Evolutionary conservation across 257 asterid genomes (phyloP), one percentile per base, ranked within the genome.

Genomic region (Coffea eugenioides): DNA sequence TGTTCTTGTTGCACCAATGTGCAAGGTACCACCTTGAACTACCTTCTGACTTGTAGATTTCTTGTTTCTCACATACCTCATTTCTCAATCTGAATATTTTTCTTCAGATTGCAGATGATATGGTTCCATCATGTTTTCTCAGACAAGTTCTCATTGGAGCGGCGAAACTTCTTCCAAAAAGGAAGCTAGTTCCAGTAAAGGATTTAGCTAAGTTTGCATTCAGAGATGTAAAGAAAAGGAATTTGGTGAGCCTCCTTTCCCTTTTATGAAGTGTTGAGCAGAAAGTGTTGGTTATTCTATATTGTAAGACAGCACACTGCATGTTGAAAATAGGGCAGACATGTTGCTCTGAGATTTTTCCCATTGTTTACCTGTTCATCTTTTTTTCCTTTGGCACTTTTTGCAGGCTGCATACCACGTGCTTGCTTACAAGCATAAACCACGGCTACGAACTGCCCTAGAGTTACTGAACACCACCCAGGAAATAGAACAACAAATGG

Each of bases 1-100:
- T 23, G 78, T 94, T 81, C 97, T 94, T 79, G 97, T 92, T 61
- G 98, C 99, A 25, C 99, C 99, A 13, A 96, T 96, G 98, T 96
- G 98, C 93, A 96, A 96, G 95, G 99, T 93, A 87, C 69, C 27
- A 72, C 82, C 48, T 76, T 66, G 73, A 73, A 72, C 81, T 48
- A 67, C 64, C 67, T 79, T 78, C 45, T 54, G 25, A 39, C 74
- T 12, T 71, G 64, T 67, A 6, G 31, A 52, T 49, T 75, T 69
- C 39, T 84, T 68, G 45, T 80, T 66, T 23, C 57, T 41, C n/a
- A 74, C 76, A 14, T 48, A n/a, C 62, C 12, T 23, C 10, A 39
- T 68, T 12, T 45, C 62, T 54, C 75, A 45, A 85, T 78, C 2
- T 68, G 71, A 27, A 51, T 25, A 69, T 56, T 62, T 34, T 62